Evolutionary conservation across 306 rosid genomes (phyloP), one percentile per base, ranked within the genome.

Genomic region (Glycine tomentella): DNA sequence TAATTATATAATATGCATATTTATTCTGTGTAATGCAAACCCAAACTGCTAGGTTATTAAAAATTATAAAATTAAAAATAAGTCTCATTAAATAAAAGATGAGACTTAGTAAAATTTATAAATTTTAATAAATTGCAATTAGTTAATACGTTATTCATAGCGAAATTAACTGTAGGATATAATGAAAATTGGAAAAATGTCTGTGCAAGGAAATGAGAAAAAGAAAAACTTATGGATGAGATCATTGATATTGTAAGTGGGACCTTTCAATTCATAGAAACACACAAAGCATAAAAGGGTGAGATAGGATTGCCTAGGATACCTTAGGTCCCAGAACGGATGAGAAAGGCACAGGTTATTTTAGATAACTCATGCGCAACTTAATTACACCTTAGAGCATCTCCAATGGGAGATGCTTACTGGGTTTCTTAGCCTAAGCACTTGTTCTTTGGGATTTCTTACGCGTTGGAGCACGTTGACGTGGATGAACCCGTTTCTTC

Each of bases 291-390:
- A 67, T 34, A 36, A 72, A 55, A 50, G 59, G 45, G 57, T 14
- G 38, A 78, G 73, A 44, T 57, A 62, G 53, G 52, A 70, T 46
- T 9, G 74, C 86, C 50, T 87, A 15, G 90, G 88, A 87, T 87
- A 58, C 88, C 84, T 78, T 59, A 12, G 51, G 71, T 8, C 51
- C 80, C 58, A 53, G 10, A 50, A 74, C 46, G 17, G 49, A 12
- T 15, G 57, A 72, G 74, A 67, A 53, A 72, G 78, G 8, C 67
- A 61, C 72, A 70, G 44, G 2, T 8, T 25, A 36, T 40, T 2
- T 45, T 49, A 6, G 5, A 20, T 69, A 4, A 0, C 78, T 55
- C 51, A 52, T 33, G 45, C 44, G 33, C 14, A 12, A 62, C 44
- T 34, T 63, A 33, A 63, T 12, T 31, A 2, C 17, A 61, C 67